Evolutionary conservation across 2,329 filamentous ascomycete species (phyloP), one percentile per base, ranked within the genome.

Genomic region (Didymella exigua): DNA sequence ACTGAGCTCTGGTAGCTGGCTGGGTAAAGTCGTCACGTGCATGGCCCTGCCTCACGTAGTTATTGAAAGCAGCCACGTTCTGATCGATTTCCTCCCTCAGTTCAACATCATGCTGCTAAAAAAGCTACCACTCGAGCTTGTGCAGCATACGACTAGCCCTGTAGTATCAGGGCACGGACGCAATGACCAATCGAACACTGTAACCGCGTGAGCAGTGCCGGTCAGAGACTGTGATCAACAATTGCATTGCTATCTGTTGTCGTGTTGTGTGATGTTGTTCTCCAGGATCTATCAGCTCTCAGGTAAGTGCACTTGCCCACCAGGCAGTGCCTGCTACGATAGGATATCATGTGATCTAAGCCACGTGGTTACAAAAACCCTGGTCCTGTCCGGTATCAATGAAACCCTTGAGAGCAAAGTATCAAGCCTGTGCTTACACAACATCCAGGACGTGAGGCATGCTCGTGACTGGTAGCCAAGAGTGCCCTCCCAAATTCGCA

Each of bases 51-150:
- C 31, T 34, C n/a, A n/a, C n/a, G 31, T 16, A 34, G 31, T 38
- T 5, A 2, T 4, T 38, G 36, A n/a, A n/a, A n/a, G n/a, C n/a
- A n/a, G n/a, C n/a, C n/a, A n/a, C n/a, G n/a, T n/a, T n/a, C n/a
- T n/a, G n/a, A n/a, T n/a, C n/a, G n/a, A n/a, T n/a, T 8, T 6
- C 6, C 36, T 40, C 4, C 14, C 36, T 5, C 19, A 3, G 14
- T 5, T 3, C 19, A 6, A 6, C n/a, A 49, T 5, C 7, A 47
- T 53, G 49, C 7, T 47, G 13, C 42, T 47, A 5, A 23, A 47
- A 24, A 37, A 54, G 14, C 18, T 54, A 8, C 43, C 43, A 6
- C 16, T 54, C 5, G 50, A 54, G 43, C 50, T 54, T 2, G 24
- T 43, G 3, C 30, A 48, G n/a, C 23, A 27, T 1, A 38, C 36